Evolutionary conservation across 306 rosid genomes (phyloP), one percentile per base, ranked within the genome.

Genomic region (Rosa lucieae): DNA sequence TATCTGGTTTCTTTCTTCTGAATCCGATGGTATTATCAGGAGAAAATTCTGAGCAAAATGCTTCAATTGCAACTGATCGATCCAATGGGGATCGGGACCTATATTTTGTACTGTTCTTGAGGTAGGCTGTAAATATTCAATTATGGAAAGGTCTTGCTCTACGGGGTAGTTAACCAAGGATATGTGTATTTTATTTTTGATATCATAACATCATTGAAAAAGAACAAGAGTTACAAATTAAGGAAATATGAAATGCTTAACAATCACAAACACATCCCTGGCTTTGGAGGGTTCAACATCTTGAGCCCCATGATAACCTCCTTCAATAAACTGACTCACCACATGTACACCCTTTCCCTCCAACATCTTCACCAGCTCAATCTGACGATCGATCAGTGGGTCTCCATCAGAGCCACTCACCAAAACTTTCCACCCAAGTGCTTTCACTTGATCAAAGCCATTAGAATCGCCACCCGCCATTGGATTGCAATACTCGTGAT

Each of bases 401-500:
- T 91, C 93, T 43, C 96, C 96, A 20, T 69, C 63, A 32, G 83
- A 82, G 0, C 89, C 90, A 0, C 73, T 69, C 20, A 86, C 84
- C 78, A 90, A 46, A 0, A 86, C 80, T 37, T 71, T 53, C 89
- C 94, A 90, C 1, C 75, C 79, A 49, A 71, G 67, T 72, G 32
- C 49, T 61, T 15, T 13, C 29, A 90, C 79, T 9, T 14, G 51
- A 11, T 74, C 84, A 37, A 84, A 48, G 13, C 37, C 35, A 26
- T 1, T 5, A 0, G 72, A 65, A 15, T 78, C 84, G 3, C 44
- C 68, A 2, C 78, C 73, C 1, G 0, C 86, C 87, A 12, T 83
- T 0, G 92, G 90, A 87, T 89, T 86, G 29, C 83, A 80, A 81
- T 81, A 91, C 84, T 78, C 80, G 21, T 85, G 87, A 75, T 90